A percentile compares a stretch with the other conserved stretches of the same genome.
Evolutionary conservation across 805 yeast species (phyloP).

Genomic region (Cyberlindnera mississippiensis): DNA sequence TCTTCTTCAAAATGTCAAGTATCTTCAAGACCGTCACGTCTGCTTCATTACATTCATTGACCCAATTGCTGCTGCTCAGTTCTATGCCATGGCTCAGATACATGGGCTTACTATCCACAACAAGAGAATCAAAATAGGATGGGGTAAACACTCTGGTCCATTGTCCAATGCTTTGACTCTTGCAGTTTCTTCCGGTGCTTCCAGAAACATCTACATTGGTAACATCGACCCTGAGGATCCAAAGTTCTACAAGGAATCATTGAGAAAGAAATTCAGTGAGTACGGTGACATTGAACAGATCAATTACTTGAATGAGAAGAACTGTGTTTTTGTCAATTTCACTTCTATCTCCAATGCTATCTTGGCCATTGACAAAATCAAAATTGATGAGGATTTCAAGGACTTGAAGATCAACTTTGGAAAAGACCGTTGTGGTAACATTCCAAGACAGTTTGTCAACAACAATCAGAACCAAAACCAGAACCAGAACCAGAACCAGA

Average conservation of each 20-base stretch:
- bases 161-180: slow-evolving; percentile 79
- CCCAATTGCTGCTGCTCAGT: slow-evolving; percentile 96
- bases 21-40: slow-evolving; percentile 80
- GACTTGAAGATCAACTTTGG: slow-evolving; percentile 85
- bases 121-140: slow-evolving; percentile 85
- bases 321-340: slow-evolving; percentile 24
- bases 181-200: slow-evolving; percentile 92
- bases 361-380: slow-evolving; percentile 87
- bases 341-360: slow-evolving; percentile 86
- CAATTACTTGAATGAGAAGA: slow-evolving; percentile 64
- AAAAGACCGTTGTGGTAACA: slow-evolving; percentile 91
- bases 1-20: slow-evolving; percentile 75
- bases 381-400: slow-evolving; percentile 64
- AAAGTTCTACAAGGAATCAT: slow-evolving; percentile 48
- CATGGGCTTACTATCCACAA: slow-evolving; percentile 86
- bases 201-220: slow-evolving; percentile 90
- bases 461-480: slow-evolving; percentile 7
- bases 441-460: slow-evolving; percentile 66
- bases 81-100: slow-evolving; percentile 88
- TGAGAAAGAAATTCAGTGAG: slow-evolving; percentile 68
- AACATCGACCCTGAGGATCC: slow-evolving; percentile 42
- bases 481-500: background rate
- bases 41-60: slow-evolving; percentile 95
- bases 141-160: slow-evolving; percentile 98
- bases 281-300: slow-evolving; percentile 96